Base-by-base conservation (phyloP, 169 alveolate species). In the Ichthyophthirius multifiliis region DNA sequence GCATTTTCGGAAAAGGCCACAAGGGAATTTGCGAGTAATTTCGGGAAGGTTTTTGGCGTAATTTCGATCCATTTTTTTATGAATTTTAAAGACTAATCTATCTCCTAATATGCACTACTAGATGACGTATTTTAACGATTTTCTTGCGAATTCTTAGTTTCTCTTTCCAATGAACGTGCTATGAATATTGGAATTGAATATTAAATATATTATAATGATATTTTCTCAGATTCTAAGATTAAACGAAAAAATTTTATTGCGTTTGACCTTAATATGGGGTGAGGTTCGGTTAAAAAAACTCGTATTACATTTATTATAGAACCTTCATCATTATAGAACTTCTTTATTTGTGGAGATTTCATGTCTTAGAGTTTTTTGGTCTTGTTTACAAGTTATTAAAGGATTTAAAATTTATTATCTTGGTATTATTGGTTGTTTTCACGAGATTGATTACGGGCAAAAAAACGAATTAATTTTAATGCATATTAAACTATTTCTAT, bases 1-100 rank as follows among this genome's bases (percentile, higher is more conserved):
- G 82, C 37, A 2, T 39, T 27, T 37, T 80, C 86, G 18, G 86
- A 81, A 45, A 80, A 32, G 9, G 86, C 81, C 12, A 80, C 82
- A 27, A 80, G 41, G 30, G 86, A 76, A 80, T 80, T 80, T 2
- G 82, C 86, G 41, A 80, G 41, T 43, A 80, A 34, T 27, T 80
- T 80, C 10, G 86, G 86, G 37, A 80, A 80, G 44, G 75, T 79
- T 30, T 55, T 76, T 5, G 82, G 82, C 9, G 55, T 32, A 30
- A 43, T 48, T 55, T 80, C 86, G 23, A 80, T 35, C 86, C 86
- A 80, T 48, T 63, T 67, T 27, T 71, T 45, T 46, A 71, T 46
- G 23, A 80, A 71, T 71, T 80, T 80, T 30, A 80, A 55, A 6
- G 82, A 64, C 55, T 80, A 48, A 20, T 63, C 37, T 12, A 80